Evolutionary conservation across 352 stramenopile genomes (phyloP).

Genomic region (Phytopythium delawarense): DNA sequence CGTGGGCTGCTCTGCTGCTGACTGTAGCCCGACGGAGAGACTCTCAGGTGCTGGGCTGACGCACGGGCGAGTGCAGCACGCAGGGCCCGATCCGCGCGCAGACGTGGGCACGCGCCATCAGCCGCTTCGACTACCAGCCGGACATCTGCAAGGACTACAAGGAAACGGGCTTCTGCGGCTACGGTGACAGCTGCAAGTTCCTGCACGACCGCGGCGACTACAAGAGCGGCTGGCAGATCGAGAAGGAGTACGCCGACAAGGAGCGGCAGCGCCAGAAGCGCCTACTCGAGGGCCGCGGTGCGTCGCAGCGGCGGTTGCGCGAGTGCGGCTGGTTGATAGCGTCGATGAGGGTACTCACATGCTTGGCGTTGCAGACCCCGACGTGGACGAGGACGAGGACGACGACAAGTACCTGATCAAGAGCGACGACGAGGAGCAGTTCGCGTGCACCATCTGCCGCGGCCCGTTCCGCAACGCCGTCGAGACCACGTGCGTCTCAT

Average conservation of each 20-base stretch:
- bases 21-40: too few species aligned
- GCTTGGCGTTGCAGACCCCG: conserved; percentile 13
- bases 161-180: conserved; percentile 98
- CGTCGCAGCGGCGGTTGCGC: conserved; percentile 1
- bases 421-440: conserved; percentile 76
- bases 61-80: conserved; percentile 39
- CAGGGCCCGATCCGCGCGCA: conserved; percentile 94
- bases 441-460: conserved; percentile 96
- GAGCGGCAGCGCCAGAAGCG: conserved; percentile 87
- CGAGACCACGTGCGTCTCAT: conserved; percentile 74
- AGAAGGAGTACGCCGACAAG: conserved; percentile 93
- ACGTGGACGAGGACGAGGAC: conserved; percentile 55
- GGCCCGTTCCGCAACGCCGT: conserved; percentile 92
- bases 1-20: conserved; percentile 1
- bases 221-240: conserved; percentile 97
- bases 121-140: conserved; percentile 96
- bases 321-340: neutral
- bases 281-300: conserved; percentile 43
- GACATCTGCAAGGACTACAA: conserved; percentile 99
- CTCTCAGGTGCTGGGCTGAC: neutral
- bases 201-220: conserved; percentile 98
- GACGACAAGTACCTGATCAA: conserved; percentile 61
- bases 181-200: conserved; percentile 97
- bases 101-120: conserved; percentile 93
- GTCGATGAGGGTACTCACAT: neutral